Base-by-base conservation (phyloP, 371 early-diverging fungal species). In the Mucor plumbeus region DNA sequence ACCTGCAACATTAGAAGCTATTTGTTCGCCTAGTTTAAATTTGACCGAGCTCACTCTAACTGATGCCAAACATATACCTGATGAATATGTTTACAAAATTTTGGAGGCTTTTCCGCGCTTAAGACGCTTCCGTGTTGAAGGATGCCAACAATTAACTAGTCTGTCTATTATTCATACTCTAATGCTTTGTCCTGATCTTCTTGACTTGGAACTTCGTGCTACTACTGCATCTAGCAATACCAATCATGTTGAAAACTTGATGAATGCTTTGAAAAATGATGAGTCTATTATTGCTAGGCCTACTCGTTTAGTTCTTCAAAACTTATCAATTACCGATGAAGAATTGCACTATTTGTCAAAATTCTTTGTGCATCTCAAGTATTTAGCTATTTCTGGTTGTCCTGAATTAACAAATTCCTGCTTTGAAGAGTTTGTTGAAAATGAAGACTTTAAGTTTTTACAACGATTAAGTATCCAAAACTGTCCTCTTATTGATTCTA, bases 171-270 rank as follows among this genome's bases (percentile, higher is more conserved):
- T 48, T 5, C 38, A 60, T 7, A 55, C 62, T 2, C 15, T 82
- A 3, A n/a, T 21, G 6, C 14, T 9, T 0, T 79, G 82, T 19
- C 65, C 47, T 2, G n/a, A 50, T 7, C 35, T 82, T 15, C 35
- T 34, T 3, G 50, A 65, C 3, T 43, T 82, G 3, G 79, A 82
- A 38, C 67, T 82, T 8, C 72, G 79, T 26, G 72, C 75, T 1
- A 21, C 59, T 11, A 11, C 31, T 1, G 31, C 10, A 6, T 21
- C 31, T 53, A 34, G 35, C 13, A 2, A 14, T 4, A 35, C 8
- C 3, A 55, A 26, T 9, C 13, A 55, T 15, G 15, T 64, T 34
- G 41, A 60, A 9, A 50, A 35, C 38, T 35, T n/a, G 58, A 36
- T 35, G 57, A 31, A 35, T 26, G 50, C 26, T 26, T 26, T 58